Percentiles rank a stretch among this genome's conserved stretches.
Conservation (phyloP, 225 moss, liverwort and hornwort genomes). For the Climacium dendroides region DNA sequence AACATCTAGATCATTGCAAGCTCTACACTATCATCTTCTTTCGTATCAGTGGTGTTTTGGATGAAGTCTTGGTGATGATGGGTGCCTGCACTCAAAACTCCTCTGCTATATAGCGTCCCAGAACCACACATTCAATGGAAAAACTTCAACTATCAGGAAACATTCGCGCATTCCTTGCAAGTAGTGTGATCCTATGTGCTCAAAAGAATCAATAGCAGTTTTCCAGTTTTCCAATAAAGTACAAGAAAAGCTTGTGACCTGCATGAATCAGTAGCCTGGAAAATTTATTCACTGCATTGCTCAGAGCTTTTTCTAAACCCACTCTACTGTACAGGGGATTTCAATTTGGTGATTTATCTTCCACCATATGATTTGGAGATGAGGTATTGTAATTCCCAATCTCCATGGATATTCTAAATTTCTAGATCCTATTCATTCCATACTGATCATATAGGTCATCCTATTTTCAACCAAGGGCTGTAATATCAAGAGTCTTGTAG, state of each 20-base stretch:
- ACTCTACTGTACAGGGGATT: not conserved
- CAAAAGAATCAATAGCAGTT: not conserved
- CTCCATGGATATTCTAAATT: not conserved
- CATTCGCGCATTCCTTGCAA: not conserved
- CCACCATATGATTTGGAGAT: not conserved
- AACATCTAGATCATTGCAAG: not conserved
- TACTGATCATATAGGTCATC: too few species aligned
- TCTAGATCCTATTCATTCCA: too few species aligned
- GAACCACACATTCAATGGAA: not conserved
- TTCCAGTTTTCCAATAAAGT: not conserved
- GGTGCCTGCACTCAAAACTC: not conserved
- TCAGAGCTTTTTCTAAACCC: not conserved
- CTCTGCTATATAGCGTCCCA: not conserved
- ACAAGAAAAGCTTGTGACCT: not conserved
- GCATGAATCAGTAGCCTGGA: not conserved
- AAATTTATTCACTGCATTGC: not conserved
- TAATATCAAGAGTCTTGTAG: too few species aligned
- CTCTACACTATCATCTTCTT: not conserved
- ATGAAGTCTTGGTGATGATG: not conserved
- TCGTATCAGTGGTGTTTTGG: not conserved
- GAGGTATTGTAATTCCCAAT: not conserved
- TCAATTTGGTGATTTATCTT: not conserved
- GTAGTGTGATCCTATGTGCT: not conserved
- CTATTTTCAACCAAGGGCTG: too few species aligned
- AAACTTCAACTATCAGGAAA: not conserved